phyloP scores from a whole-genome alignment of 768 basidiomycete species.

The Crepidotus variabilis region DNA sequence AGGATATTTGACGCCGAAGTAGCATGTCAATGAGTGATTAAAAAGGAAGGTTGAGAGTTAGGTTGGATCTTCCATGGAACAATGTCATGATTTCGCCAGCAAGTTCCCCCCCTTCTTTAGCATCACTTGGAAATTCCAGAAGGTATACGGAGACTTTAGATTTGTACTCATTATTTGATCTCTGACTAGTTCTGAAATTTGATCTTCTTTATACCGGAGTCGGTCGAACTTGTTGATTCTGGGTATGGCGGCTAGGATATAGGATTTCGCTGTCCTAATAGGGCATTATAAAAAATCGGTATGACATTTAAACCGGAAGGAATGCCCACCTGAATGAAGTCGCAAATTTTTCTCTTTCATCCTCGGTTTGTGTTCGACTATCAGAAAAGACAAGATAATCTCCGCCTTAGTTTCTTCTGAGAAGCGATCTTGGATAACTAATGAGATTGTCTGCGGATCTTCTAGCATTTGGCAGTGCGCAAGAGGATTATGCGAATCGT shows the following conservation, averaged over 20 bases:
- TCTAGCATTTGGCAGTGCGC: constrained; percentile 11
- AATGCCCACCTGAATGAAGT: background rate
- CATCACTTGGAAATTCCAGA: no score
- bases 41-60: no score
- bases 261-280: background rate
- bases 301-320: background rate
- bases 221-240: background rate
- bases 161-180: no score
- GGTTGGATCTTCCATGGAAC: no score
- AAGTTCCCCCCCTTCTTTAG: no score
- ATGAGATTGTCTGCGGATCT: constrained; percentile 10
- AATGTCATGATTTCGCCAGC: no score
- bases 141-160: no score
- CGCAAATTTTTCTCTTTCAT: constrained; percentile 14
- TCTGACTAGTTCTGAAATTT: no score
- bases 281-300: background rate
- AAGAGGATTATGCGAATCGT: constrained; percentile 7
- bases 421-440: constrained; percentile 8
- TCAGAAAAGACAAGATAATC: constrained; percentile 16
- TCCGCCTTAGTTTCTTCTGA: constrained; percentile 10
- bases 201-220: constrained; percentile 41
- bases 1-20: no score
- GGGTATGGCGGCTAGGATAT: background rate
- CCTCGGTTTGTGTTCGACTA: constrained; percentile 14
- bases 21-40: no score